These are phyloP conservation scores for Pichia norvegensis DNA, from an alignment of 1,139 yeast genomes.

Conservation along the genomic window DNA sequence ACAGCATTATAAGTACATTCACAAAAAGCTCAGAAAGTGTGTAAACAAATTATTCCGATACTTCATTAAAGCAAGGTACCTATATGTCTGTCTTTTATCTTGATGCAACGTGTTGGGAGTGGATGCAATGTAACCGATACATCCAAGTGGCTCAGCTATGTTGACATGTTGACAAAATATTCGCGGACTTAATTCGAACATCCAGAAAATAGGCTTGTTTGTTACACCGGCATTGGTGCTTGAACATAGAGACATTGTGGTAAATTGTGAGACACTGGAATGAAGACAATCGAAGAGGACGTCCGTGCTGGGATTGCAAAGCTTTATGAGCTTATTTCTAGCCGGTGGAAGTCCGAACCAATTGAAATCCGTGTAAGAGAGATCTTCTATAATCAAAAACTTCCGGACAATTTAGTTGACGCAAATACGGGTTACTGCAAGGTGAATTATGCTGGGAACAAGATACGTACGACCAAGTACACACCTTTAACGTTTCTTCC, in stretches of 20 bases:
- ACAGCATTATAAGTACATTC: too few relatives aligned
- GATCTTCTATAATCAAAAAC: conserved; percentile 23
- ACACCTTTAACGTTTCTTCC: conserved; percentile 51
- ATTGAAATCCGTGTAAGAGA: conserved; percentile 16
- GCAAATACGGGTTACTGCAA: conserved; percentile 22
- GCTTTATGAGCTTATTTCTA: not conserved
- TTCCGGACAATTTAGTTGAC: conserved; percentile 26
- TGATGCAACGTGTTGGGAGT: too few relatives aligned
- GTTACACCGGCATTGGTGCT: not conserved
- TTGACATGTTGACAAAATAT: not conserved
- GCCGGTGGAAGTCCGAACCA: conserved; percentile 6
- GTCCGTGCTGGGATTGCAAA: conserved; percentile 3
- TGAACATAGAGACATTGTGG: too few relatives aligned
- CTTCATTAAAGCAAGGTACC: too few relatives aligned
- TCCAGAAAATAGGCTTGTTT: not conserved
- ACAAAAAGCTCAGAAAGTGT: too few relatives aligned
- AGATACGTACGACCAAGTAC: conserved; percentile 53
- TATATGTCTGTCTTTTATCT: too few relatives aligned
- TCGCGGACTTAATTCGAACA: not conserved
- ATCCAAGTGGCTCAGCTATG: not conserved
- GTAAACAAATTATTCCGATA: too few relatives aligned
- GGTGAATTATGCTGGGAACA: conserved; percentile 40
- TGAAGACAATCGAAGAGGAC: conserved; percentile 14
- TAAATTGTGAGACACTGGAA: not conserved
- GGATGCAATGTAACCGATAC: too few relatives aligned